phyloP scores from a whole-genome alignment of 2,329 filamentous ascomycete genomes.

The Clonostachys solani region DNA sequence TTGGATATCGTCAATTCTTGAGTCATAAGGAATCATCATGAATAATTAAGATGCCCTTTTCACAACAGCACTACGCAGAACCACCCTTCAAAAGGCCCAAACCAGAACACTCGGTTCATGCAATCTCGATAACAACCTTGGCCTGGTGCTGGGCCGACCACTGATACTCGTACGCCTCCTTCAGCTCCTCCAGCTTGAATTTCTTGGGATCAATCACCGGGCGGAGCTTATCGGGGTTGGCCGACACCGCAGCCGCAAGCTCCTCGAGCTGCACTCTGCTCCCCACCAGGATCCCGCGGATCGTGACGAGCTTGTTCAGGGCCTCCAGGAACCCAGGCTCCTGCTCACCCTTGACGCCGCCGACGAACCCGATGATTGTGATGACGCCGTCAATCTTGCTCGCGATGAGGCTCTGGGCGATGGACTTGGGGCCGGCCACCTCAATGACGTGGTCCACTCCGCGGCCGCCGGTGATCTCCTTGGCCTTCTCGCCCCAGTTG shows the following conservation, averaged over 20 bases:
- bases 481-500: slow-evolving; percentile 40
- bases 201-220: slow-evolving; percentile 40
- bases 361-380: slow-evolving; percentile 30
- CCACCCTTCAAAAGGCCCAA: too few relatives aligned
- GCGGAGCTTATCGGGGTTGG: slow-evolving; percentile 31
- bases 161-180: slow-evolving; percentile 37
- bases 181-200: slow-evolving; percentile 38
- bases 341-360: slow-evolving; percentile 12
- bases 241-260: slow-evolving; percentile 44
- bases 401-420: slow-evolving; percentile 37
- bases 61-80: too few relatives aligned
- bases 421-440: slow-evolving; percentile 37
- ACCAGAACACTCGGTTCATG: slow-evolving; percentile 5
- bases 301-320: slow-evolving; percentile 27
- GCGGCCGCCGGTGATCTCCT: slow-evolving; percentile 32
- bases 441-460: slow-evolving; percentile 45
- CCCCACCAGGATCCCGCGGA: slow-evolving; percentile 41
- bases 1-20: too few relatives aligned
- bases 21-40: too few relatives aligned
- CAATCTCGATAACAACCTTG: slow-evolving; percentile 28
- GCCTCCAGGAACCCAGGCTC: slow-evolving; percentile 26
- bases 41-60: too few relatives aligned
- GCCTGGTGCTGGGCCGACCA: slow-evolving; percentile 29
- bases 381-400: slow-evolving; percentile 42
- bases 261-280: slow-evolving; percentile 43